Evolutionary conservation across 2,329 filamentous ascomycete species (phyloP).

Genomic region (Didymosphaeria variabile): DNA sequence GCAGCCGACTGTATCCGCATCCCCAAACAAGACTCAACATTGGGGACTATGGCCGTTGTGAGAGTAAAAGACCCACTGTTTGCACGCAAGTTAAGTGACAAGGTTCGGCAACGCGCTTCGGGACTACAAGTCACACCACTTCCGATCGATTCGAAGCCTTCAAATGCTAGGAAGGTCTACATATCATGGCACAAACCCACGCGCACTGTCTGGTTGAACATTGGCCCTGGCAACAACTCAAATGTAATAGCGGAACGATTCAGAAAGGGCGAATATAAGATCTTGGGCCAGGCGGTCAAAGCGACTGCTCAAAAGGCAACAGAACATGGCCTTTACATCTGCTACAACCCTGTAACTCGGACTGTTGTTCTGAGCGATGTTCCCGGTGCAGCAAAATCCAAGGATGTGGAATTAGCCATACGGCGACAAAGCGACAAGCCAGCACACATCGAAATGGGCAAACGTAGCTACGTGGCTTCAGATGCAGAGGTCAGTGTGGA

Average conservation of each 20-base stretch:
- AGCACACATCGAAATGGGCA: constrained; percentile 17
- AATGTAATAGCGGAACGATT: constrained; percentile 13
- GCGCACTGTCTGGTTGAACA: constrained; percentile 20
- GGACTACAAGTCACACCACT: constrained; percentile 10
- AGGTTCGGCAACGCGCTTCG: constrained; percentile 10
- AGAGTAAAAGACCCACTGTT: constrained; percentile 20
- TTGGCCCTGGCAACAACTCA: constrained; percentile 12
- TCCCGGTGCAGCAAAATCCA: background rate
- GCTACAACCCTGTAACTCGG: constrained; percentile 14
- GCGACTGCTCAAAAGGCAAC: constrained; percentile 1
- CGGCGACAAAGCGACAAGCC: constrained; percentile 11
- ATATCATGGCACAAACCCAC: constrained; percentile 21
- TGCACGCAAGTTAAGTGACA: constrained; percentile 12
- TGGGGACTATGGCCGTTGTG: constrained; percentile 15
- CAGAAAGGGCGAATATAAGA: constrained; percentile 10
- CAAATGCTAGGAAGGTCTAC: constrained; percentile 19
- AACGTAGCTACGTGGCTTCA: constrained; percentile 16
- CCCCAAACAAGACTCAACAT: background rate
- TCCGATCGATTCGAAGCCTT: constrained; percentile 9
- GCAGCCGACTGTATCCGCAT: constrained; percentile 16
- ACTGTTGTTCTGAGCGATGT: constrained; percentile 16
- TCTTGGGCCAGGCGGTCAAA: constrained; percentile 11
- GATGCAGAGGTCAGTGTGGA: constrained; percentile 21
- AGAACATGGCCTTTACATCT: background rate
- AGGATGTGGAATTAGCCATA: constrained; percentile 12